These are phyloP conservation scores for Agrostemma githago DNA, from an alignment of 148 eudicot genomes.

Conservation along the genomic window DNA sequence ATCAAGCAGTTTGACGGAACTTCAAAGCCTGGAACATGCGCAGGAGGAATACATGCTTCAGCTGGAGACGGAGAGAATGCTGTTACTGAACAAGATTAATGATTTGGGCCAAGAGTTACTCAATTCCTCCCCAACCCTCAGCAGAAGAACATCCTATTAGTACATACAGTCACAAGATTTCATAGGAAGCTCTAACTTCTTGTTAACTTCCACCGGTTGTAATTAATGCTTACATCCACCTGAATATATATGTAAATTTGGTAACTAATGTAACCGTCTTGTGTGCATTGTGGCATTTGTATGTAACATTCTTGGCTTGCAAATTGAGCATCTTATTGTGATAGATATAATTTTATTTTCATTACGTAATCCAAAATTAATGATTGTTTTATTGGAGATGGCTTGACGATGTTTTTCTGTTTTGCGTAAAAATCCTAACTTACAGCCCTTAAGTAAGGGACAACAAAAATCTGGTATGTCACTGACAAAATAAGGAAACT, in stretches of 20 bases:
- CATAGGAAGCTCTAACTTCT: background rate
- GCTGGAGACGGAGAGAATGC: conserved; percentile 81
- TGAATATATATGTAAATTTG: background rate
- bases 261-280: background rate
- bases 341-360: no score
- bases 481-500: no score
- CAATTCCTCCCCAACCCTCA: conserved; percentile 47
- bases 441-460: no score
- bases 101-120: conserved; percentile 84
- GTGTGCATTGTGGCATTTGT: no score
- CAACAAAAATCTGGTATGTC: no score
- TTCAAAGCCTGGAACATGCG: conserved; percentile 68
- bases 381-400: no score
- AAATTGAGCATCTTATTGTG: no score
- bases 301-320: no score
- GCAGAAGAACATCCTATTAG: conserved; percentile 35
- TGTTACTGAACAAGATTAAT: conserved; percentile 66
- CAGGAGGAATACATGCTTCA: conserved; percentile 74
- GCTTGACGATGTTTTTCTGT: no score
- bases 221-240: background rate
- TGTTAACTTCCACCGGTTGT: background rate
- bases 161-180: no score
- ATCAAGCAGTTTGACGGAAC: conserved; percentile 44
- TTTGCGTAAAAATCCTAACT: no score
- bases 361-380: no score